Evolutionary conservation across 164 flowering plant species (phyloP).

Genomic region (Taxillus chinensis): DNA sequence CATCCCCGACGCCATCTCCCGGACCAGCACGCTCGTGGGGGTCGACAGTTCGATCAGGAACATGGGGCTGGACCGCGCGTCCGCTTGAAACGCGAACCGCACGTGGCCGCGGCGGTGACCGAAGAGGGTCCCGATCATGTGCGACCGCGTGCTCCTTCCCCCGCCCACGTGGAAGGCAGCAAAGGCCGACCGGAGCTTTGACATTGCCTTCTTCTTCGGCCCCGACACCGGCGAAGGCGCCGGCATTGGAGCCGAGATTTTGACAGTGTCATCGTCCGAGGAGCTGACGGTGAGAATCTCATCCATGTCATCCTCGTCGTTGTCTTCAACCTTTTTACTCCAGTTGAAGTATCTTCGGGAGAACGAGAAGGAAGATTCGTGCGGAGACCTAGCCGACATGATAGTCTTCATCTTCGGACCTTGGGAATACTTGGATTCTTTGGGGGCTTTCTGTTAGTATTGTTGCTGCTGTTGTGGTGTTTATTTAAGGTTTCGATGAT

Average conservation of each 20-base stretch:
- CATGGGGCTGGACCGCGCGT: slow-evolving; percentile 42
- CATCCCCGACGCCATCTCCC: slow-evolving; percentile 94
- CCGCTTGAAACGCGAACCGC: slow-evolving; percentile 71
- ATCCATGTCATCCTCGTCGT: slow-evolving; percentile 30
- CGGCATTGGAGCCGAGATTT: slow-evolving; percentile 6
- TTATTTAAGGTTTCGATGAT: too few species aligned
- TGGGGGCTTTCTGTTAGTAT: too few species aligned
- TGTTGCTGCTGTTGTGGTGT: too few species aligned
- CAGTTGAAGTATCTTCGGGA: slow-evolving; percentile 66
- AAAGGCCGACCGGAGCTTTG: slow-evolving; percentile 47
- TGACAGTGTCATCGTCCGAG: slow-evolving; percentile 20
- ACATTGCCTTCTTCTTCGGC: slow-evolving; percentile 32
- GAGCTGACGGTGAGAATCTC: slow-evolving; percentile 29
- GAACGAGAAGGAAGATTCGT: slow-evolving; percentile 82
- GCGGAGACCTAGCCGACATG: slow-evolving; percentile 36
- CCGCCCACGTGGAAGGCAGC: slow-evolving; percentile 26
- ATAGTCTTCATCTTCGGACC: slow-evolving; percentile 47
- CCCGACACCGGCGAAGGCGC: slow-evolving; percentile 1
- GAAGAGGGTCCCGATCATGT: slow-evolving; percentile 71
- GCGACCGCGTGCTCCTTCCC: slow-evolving; percentile 11
- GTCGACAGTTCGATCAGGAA: slow-evolving; percentile 69
- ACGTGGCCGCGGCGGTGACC: slow-evolving; percentile 84
- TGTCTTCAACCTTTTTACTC: slow-evolving; percentile 37
- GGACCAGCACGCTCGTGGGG: slow-evolving; percentile 59
- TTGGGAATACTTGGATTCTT: not conserved